Evolutionary conservation across 1,284 basidiomycete genomes (phyloP).

Genomic region (Leccinum angustisporum): DNA sequence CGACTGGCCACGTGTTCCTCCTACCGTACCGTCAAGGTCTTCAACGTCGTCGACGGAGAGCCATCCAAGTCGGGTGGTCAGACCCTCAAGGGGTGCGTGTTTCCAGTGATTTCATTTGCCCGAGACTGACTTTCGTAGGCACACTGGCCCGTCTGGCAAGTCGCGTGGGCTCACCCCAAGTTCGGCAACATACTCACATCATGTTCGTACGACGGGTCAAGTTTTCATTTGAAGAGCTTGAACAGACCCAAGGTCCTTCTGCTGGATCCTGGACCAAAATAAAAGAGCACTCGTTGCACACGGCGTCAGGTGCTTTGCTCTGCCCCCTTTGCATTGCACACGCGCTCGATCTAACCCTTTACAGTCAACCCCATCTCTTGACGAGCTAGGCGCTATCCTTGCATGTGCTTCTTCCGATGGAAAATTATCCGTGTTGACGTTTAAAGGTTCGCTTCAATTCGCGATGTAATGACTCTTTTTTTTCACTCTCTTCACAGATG

Average conservation of each 20-base stretch:
- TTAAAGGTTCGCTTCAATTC: conserved; percentile 70
- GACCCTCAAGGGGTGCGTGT: conserved; percentile 78
- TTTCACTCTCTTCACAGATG: conserved; percentile 54
- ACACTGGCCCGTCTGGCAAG: conserved; percentile 99
- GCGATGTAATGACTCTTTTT: neutral
- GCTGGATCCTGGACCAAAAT: conserved; percentile 85
- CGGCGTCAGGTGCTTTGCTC: conserved; percentile 76
- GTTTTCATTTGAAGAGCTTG: conserved; percentile 99
- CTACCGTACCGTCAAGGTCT: conserved; percentile 93
- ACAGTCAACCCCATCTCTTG: conserved; percentile 96
- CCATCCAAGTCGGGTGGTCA: conserved; percentile 69
- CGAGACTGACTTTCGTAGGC: conserved; percentile 45
- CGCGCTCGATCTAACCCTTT: neutral
- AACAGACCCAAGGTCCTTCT: conserved; percentile 61
- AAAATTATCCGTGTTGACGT: conserved; percentile 94
- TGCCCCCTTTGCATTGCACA: neutral
- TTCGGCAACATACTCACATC: conserved; percentile 96
- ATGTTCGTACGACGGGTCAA: conserved; percentile 96
- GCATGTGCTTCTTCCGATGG: conserved; percentile 99
- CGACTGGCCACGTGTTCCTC: conserved; percentile 96
- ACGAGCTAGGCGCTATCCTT: conserved; percentile 94
- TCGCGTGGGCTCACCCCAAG: conserved; percentile 98
- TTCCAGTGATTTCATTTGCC: no score
- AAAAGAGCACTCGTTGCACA: conserved; percentile 95
- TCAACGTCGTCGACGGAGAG: conserved; percentile 91